These are phyloP conservation scores for Pichia kudriavzevii DNA, from an alignment of 1,139 yeast species.

Conservation along the genomic window DNA sequence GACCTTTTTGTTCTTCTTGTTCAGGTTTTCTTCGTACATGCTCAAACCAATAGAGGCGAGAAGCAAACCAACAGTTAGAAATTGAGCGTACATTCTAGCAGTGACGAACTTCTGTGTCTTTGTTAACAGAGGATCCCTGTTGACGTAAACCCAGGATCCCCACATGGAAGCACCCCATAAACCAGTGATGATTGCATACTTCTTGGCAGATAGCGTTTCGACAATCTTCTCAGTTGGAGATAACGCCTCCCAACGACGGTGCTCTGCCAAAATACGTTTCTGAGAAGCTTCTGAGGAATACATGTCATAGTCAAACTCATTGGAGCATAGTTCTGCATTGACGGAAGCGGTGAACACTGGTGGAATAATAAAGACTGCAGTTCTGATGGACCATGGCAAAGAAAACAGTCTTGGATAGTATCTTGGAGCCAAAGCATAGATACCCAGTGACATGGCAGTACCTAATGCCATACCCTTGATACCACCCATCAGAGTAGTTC, in stretches of 20 bases:
- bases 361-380: constrained; percentile 55
- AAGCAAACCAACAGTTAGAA: constrained; percentile 58
- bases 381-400: constrained; percentile 45
- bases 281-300: constrained; percentile 34
- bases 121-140: constrained; percentile 71
- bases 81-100: constrained; percentile 94
- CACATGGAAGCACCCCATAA: constrained; percentile 85
- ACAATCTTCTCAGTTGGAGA: constrained; percentile 28
- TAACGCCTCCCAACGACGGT: constrained; percentile 43
- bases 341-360: constrained; percentile 49
- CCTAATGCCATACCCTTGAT: constrained; percentile 56
- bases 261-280: constrained; percentile 37
- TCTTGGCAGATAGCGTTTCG: constrained; percentile 38
- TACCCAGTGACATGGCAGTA: constrained; percentile 41
- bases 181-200: constrained; percentile 67
- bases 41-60: constrained; percentile 58
- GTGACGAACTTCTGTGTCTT: constrained; percentile 81
- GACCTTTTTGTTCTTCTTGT: constrained; percentile 20
- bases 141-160: constrained; percentile 74
- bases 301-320: constrained; percentile 43
- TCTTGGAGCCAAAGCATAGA: constrained; percentile 36
- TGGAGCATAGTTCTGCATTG: constrained; percentile 53
- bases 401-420: constrained; percentile 37
- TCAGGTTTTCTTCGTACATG: constrained; percentile 50
- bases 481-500: constrained; percentile 53